phyloP scores from a whole-genome alignment of 257 asterid species.

The Nicotiana paniculata region DNA sequence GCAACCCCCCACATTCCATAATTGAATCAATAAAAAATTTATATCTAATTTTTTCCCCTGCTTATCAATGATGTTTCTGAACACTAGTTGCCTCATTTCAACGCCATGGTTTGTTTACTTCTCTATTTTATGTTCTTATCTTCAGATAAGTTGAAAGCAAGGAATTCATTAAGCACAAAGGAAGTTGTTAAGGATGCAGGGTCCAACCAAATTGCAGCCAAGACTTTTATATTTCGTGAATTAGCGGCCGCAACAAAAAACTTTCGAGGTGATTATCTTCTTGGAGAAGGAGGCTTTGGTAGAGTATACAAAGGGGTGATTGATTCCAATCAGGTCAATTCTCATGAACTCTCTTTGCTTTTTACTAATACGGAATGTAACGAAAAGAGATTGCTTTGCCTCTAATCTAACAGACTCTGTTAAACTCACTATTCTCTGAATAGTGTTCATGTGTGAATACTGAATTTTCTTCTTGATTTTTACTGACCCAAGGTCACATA shows the following conservation, averaged over 20 bases:
- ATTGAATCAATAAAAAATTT: neutral
- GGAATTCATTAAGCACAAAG: constrained; percentile 7
- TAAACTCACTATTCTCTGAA: neutral
- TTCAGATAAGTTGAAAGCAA: constrained; percentile 37
- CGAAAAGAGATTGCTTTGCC: neutral
- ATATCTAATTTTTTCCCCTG: neutral
- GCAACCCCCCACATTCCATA: neutral
- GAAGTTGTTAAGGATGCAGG: constrained; percentile 50
- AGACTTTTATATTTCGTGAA: constrained; percentile 71
- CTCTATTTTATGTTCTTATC: neutral
- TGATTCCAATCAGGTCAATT: constrained; percentile 54
- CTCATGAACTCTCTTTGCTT: neutral
- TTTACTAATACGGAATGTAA: neutral
- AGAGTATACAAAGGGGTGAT: constrained; percentile 85
- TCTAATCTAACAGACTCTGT: neutral
- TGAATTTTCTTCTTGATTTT: neutral
- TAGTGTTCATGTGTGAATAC: neutral
- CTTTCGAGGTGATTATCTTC: constrained; percentile 57
- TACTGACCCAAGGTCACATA: neutral
- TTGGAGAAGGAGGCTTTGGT: constrained; percentile 98
- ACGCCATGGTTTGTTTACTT: neutral
- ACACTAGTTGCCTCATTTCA: neutral
- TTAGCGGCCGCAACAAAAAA: constrained; percentile 76
- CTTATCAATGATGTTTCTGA: neutral
- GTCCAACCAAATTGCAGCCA: constrained; percentile 61